These are phyloP conservation scores for Pezizomycotina sp. DNA, from an alignment of 2,329 filamentous ascomycete genomes.

Conservation along the genomic window DNA sequence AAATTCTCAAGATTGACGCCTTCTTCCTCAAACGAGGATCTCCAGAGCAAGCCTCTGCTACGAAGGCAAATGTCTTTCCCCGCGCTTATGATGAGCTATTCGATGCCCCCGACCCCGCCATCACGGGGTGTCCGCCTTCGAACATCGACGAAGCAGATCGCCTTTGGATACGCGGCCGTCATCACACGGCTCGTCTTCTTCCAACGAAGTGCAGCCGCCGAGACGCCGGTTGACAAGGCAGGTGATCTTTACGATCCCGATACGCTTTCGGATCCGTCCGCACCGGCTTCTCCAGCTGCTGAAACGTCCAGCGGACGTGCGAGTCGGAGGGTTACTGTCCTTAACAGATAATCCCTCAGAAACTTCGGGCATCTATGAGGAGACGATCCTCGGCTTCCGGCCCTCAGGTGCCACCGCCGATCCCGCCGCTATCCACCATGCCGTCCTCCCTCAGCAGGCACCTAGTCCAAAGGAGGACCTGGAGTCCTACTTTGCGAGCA, in stretches of 20 bases:
- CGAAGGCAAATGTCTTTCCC: no score
- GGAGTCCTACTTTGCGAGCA: constrained; percentile 19
- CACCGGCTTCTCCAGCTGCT: constrained; percentile 22
- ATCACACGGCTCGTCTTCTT: constrained; percentile 13
- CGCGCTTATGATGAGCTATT: no score
- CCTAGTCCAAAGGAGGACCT: constrained; percentile 24
- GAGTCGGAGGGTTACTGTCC: constrained; percentile 22
- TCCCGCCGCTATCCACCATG: constrained; percentile 22
- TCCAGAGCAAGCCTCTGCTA: no score
- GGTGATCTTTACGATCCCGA: constrained; percentile 25
- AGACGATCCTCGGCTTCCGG: constrained; percentile 23
- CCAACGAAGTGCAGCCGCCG: constrained; percentile 5
- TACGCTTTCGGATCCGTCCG: constrained; percentile 24
- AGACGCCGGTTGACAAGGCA: constrained; percentile 9
- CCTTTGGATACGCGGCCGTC: constrained; percentile 17
- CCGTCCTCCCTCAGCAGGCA: constrained; percentile 19
- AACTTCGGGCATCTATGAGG: constrained; percentile 23
- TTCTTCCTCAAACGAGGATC: no score
- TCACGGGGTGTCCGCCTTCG: constrained; percentile 16
- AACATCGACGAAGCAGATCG: constrained; percentile 7
- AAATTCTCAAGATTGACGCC: no score
- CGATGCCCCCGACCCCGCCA: constrained; percentile 22
- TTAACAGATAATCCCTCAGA: constrained; percentile 24
- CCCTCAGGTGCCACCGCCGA: constrained; percentile 17
- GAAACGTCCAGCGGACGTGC: constrained; percentile 18